Evolutionary conservation across 2,329 filamentous ascomycete species (phyloP).

Genomic region (Aspergillus ochraceus): DNA sequence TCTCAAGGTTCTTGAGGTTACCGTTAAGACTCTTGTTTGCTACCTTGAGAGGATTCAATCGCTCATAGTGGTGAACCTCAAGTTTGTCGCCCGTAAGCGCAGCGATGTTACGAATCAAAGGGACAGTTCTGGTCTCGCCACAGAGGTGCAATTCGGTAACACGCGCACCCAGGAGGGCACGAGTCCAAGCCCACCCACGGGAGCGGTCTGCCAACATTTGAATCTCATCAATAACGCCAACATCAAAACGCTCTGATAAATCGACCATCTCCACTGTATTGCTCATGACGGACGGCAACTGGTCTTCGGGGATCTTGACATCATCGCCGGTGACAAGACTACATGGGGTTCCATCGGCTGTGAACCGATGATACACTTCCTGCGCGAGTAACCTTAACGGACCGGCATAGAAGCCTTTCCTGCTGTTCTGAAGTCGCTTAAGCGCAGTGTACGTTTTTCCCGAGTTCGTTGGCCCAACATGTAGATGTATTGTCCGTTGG

Average conservation of each 20-base stretch:
- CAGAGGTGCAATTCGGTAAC: conserved; percentile 91
- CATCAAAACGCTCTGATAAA: conserved; percentile 64
- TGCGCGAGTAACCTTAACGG: conserved; percentile 86
- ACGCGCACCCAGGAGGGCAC: conserved; percentile 81
- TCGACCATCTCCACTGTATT: conserved; percentile 94
- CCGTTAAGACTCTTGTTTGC: conserved; percentile 64
- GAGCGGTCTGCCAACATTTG: conserved; percentile 86
- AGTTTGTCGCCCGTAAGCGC: conserved; percentile 79
- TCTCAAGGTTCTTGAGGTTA: conserved; percentile 67
- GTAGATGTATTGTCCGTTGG: conserved; percentile 82
- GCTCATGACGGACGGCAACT: conserved; percentile 63
- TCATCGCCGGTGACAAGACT: conserved; percentile 91
- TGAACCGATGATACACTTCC: conserved; percentile 88
- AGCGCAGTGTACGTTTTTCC: conserved; percentile 96
- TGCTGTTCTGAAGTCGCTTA: conserved; percentile 74
- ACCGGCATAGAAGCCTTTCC: conserved; percentile 83
- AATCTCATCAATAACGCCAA: conserved; percentile 97
- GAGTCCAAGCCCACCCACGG: conserved; percentile 92
- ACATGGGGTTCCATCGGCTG: conserved; percentile 73
- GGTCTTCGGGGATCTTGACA: conserved; percentile 65
- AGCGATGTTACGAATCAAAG: conserved; percentile 75
- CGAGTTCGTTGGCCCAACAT: conserved; percentile 96
- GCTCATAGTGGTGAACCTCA: conserved; percentile 77
- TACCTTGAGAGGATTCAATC: conserved; percentile 74
- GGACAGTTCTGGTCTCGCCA: conserved; percentile 80